A percentile compares a stretch with the other conserved stretches of the same genome.
Conservation (phyloP, 73 alveolate species). For the Paramecium octaurelia region DNA sequence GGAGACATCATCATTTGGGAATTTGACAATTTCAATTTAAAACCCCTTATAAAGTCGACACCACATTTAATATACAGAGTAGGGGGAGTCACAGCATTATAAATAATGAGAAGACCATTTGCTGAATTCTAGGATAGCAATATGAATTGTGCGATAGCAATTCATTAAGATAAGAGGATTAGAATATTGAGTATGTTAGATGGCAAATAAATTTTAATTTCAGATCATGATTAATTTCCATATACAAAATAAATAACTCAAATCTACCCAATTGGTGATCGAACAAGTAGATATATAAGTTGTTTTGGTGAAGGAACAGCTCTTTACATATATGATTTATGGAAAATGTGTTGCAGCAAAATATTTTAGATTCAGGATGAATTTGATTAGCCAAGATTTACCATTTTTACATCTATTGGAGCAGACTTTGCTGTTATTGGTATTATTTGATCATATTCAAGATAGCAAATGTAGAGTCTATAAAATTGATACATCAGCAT, state of each 20-base stretch:
- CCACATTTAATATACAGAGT: conserved; percentile 9
- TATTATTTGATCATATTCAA: background rate
- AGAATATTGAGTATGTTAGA: background rate
- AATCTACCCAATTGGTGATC: conserved; percentile 12
- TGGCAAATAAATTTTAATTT: background rate
- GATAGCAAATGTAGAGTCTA: conserved; percentile 35
- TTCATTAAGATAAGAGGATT: conserved; percentile 25
- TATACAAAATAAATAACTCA: background rate
- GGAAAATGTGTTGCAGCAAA: conserved; percentile 54
- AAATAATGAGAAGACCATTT: conserved; percentile 44
- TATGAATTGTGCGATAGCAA: conserved; percentile 32
- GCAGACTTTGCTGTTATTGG: conserved; percentile 43
- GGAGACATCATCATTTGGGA: conserved; percentile 31
- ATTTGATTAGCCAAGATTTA: conserved; percentile 22
- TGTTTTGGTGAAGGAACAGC: conserved; percentile 51
- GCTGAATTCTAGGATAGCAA: conserved; percentile 15
- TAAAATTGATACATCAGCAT: background rate
- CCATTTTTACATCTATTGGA: background rate
- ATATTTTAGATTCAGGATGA: conserved; percentile 31
- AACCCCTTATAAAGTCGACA: background rate
- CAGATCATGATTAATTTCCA: conserved; percentile 52
- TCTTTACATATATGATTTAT: conserved; percentile 30
- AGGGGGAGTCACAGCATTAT: conserved; percentile 13
- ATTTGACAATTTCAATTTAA: background rate
- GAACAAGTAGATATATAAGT: conserved; percentile 6